A percentile compares a stretch with the other conserved stretches of the same genome.
Conservation (phyloP, 257 asterid species). For the Nicotiana tabacum region DNA sequence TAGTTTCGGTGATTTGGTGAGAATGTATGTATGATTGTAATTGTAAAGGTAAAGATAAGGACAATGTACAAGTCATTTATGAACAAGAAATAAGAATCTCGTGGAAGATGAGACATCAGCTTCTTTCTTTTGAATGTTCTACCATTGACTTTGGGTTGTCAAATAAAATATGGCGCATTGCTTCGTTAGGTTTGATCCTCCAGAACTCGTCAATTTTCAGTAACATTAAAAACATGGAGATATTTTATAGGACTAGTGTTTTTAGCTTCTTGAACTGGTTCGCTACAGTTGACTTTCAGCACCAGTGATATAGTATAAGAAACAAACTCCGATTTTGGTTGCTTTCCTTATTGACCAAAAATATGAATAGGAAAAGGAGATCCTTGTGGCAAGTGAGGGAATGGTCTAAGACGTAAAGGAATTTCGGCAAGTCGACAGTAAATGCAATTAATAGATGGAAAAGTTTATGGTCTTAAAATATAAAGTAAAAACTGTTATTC, state of each 20-base stretch:
- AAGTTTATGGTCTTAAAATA: background rate
- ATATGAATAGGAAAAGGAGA: background rate
- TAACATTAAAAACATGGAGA: background rate
- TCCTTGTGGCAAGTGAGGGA: background rate
- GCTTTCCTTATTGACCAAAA: background rate
- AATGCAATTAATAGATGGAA: background rate
- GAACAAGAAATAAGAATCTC: background rate
- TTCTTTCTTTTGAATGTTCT: background rate
- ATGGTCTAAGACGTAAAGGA: background rate
- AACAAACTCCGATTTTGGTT: background rate
- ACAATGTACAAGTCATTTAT: background rate
- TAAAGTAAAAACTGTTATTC: background rate
- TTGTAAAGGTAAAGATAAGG: background rate
- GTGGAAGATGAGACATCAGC: background rate
- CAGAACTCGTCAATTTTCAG: background rate
- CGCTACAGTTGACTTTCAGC: background rate
- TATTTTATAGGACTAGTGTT: background rate
- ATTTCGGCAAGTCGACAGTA: background rate
- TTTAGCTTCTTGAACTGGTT: background rate
- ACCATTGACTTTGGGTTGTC: background rate
- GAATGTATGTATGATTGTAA: background rate
- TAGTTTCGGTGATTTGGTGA: background rate
- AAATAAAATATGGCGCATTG: background rate
- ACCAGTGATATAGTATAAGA: background rate
- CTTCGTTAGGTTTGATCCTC: background rate